Percentiles rank a stretch among this genome's conserved stretches.
These are phyloP conservation scores for Hypoxylon perforatum DNA, from an alignment of 495 filamentous ascomycete species.

Conservation along the genomic window DNA sequence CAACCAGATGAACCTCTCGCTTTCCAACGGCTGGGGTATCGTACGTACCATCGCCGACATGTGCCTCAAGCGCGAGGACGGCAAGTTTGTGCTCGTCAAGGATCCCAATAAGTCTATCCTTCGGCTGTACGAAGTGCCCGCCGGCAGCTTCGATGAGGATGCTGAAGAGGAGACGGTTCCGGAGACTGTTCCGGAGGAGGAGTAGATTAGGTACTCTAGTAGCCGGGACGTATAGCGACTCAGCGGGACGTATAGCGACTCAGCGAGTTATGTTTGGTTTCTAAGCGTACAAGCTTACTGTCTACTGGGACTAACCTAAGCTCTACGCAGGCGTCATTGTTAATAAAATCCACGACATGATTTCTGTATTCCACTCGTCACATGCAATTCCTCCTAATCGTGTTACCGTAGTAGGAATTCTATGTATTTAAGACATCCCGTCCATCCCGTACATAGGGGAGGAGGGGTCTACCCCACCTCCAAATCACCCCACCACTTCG, in stretches of 20 bases:
- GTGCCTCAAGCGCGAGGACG: conserved; percentile 74
- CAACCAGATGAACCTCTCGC: conserved; percentile 95
- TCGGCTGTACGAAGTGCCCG: conserved; percentile 90
- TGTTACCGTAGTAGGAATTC: too few relatives aligned
- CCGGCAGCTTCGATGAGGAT: conserved; percentile 81
- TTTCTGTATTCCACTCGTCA: too few relatives aligned
- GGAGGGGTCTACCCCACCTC: conserved; percentile 30
- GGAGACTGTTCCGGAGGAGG: conserved; percentile 47
- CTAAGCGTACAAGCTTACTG: too few relatives aligned
- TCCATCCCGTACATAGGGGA: conserved; percentile 2
- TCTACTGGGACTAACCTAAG: too few relatives aligned
- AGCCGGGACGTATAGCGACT: not conserved
- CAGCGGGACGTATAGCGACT: too few relatives aligned
- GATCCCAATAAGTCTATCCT: conserved; percentile 96
- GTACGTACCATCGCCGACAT: conserved; percentile 97
- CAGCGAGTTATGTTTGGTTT: too few relatives aligned
- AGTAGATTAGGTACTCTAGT: conserved; percentile 31
- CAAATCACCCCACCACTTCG: conserved; percentile 32
- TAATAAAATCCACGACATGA: too few relatives aligned
- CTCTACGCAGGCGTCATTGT: too few relatives aligned
- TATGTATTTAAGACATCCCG: too few relatives aligned
- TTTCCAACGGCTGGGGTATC: conserved; percentile 98
- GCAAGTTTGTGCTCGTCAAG: conserved; percentile 79
- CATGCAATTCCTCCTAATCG: too few relatives aligned
- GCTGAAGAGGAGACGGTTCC: conserved; percentile 52